Conservation (phyloP, 805 yeast species). For the Brettanomyces sp. region DNA sequence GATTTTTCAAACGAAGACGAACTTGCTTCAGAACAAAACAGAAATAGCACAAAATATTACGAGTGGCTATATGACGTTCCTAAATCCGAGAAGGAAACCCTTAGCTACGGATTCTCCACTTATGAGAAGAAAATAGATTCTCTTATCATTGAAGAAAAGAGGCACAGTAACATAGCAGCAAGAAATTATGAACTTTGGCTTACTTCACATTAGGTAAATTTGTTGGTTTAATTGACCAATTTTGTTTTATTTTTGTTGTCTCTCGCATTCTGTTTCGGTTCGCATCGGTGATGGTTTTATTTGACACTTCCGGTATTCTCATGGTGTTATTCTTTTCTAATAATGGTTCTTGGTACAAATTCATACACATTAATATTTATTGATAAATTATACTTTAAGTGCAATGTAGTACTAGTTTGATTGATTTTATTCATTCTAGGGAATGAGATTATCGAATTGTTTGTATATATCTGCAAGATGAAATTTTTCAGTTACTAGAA, state of each 20-base stretch:
- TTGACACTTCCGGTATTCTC: background rate
- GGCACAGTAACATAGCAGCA: background rate
- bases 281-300: background rate
- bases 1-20: conserved; percentile 2
- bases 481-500: no score
- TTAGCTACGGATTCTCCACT: background rate
- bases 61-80: conserved; percentile 2
- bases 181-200: conserved; percentile 6
- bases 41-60: background rate
- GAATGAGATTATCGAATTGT: no score
- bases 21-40: conserved; percentile 1
- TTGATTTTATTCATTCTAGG: no score
- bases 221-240: background rate
- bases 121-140: conserved; percentile 1
- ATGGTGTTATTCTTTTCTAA: background rate
- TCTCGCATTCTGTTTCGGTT: no score
- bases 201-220: conserved; percentile 1
- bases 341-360: background rate
- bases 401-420: no score
- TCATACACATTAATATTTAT: no score
- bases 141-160: conserved; percentile 1
- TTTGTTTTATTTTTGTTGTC: background rate
- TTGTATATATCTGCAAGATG: no score
- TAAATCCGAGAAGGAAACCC: background rate
- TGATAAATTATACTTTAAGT: no score